Percentiles rank a stretch among this genome's conserved stretches.
Conservation (phyloP, 2,329 filamentous ascomycete species). For the Talaromyces islandicus region DNA sequence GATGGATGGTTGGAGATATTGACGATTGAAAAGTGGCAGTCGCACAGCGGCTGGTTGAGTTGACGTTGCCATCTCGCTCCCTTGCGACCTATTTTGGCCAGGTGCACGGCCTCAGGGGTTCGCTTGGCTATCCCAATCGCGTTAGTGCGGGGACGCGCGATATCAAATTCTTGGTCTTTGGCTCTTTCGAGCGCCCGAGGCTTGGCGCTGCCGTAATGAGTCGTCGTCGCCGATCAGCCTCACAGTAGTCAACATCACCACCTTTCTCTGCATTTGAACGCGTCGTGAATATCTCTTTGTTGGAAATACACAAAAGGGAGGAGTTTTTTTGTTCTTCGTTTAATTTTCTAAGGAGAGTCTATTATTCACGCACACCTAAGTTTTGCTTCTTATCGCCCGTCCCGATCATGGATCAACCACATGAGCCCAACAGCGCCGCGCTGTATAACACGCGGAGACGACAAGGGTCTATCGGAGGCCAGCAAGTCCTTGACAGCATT, state of each 20-base stretch:
- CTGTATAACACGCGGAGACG: conserved; percentile 39
- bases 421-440: conserved; percentile 38
- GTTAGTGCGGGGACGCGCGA: conserved; percentile 39
- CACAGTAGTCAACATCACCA: neutral
- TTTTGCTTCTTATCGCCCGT: neutral
- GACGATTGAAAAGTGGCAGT: conserved; percentile 26
- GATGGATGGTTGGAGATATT: conserved; percentile 41
- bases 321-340: neutral
- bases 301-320: neutral
- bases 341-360: neutral
- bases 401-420: conserved; percentile 23
- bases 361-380: neutral
- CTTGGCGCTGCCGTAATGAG: conserved; percentile 12
- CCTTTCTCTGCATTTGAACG: neutral
- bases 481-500: conserved; percentile 83
- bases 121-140: conserved; percentile 33
- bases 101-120: conserved; percentile 38
- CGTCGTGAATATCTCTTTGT: neutral
- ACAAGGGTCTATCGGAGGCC: conserved; percentile 44
- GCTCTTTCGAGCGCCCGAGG: neutral
- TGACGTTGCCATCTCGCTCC: conserved; percentile 40
- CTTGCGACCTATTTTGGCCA: conserved; percentile 35
- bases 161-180: conserved; percentile 32
- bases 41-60: conserved; percentile 34
- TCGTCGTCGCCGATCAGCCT: neutral